Conservation (phyloP, 495 filamentous ascomycete species). For the Recurvomyces mirabilis region DNA sequence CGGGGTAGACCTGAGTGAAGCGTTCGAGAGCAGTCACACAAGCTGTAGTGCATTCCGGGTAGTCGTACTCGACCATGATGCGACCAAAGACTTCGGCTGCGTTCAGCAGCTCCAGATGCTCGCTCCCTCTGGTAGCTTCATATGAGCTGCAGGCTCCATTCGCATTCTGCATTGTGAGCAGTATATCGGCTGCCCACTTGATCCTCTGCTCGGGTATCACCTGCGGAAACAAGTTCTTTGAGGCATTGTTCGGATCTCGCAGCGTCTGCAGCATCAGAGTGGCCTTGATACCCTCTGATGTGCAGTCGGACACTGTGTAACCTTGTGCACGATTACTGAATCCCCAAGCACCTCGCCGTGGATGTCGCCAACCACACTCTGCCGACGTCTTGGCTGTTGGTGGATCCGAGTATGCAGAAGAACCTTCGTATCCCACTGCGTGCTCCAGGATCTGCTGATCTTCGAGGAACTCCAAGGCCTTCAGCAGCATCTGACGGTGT, state of each 20-base stretch:
- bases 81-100: slow-evolving; percentile 92
- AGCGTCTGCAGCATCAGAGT: slow-evolving; percentile 75
- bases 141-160: slow-evolving; percentile 87
- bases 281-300: slow-evolving; percentile 79
- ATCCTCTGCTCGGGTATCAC: slow-evolving; percentile 64
- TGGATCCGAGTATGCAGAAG: slow-evolving; percentile 48
- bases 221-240: slow-evolving; percentile 44
- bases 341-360: slow-evolving; percentile 86
- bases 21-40: slow-evolving; percentile 79
- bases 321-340: slow-evolving; percentile 88
- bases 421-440: slow-evolving; percentile 50
- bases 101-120: slow-evolving; percentile 73
- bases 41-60: slow-evolving; percentile 94
- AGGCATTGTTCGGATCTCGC: slow-evolving; percentile 33
- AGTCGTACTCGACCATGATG: slow-evolving; percentile 98
- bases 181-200: slow-evolving; percentile 77
- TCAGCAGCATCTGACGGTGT: slow-evolving; percentile 73
- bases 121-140: slow-evolving; percentile 66
- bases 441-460: slow-evolving; percentile 60
- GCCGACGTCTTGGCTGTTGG: slow-evolving; percentile 11
- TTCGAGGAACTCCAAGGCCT: slow-evolving; percentile 77
- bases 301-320: slow-evolving; percentile 90
- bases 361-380: slow-evolving; percentile 76
- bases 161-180: slow-evolving; percentile 83
- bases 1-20: slow-evolving; percentile 70